Evolutionary conservation across 2,329 filamentous ascomycete species (phyloP).

Genomic region (Verticillium isaacii): DNA sequence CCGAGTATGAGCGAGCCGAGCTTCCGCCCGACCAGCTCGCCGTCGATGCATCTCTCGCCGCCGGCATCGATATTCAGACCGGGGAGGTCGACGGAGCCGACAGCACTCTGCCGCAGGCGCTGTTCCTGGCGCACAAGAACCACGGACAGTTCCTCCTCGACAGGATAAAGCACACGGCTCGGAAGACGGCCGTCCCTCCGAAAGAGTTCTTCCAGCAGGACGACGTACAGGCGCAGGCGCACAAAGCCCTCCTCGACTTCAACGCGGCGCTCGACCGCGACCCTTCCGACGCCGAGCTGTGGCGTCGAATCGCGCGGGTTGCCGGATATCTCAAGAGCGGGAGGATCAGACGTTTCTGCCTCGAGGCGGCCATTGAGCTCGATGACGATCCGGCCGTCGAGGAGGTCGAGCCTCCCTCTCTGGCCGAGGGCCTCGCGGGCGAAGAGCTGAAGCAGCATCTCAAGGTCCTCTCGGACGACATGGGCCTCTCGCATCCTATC

Average conservation of each 20-base stretch:
- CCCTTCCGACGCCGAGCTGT: slow-evolving; percentile 63
- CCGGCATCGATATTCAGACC: slow-evolving; percentile 50
- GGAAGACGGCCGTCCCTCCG: slow-evolving; percentile 18
- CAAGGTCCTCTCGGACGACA: slow-evolving; percentile 46
- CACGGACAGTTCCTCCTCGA: slow-evolving; percentile 91
- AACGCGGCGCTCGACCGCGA: slow-evolving; percentile 57
- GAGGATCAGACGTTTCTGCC: slow-evolving; percentile 55
- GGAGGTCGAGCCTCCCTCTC: slow-evolving; percentile 57
- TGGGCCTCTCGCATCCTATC: slow-evolving; percentile 55
- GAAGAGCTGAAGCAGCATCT: slow-evolving; percentile 56
- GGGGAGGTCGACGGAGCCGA: slow-evolving; percentile 68
- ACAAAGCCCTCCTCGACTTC: slow-evolving; percentile 51
- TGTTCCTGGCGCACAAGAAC: slow-evolving; percentile 94
- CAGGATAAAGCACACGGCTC: slow-evolving; percentile 50
- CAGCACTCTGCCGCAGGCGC: slow-evolving; percentile 79
- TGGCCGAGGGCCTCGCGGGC: slow-evolving; percentile 60
- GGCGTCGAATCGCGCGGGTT: slow-evolving; percentile 55
- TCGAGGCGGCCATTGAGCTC: slow-evolving; percentile 62
- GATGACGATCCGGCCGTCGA: slow-evolving; percentile 61
- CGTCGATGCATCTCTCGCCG: slow-evolving; percentile 41
- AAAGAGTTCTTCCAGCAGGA: slow-evolving; percentile 29
- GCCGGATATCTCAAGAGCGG: slow-evolving; percentile 53
- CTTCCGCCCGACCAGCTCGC: slow-evolving; percentile 42
- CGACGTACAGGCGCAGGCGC: slow-evolving; percentile 30
- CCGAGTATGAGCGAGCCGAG: slow-evolving; percentile 74